Evolutionary conservation across 2,329 filamentous ascomycete species (phyloP).

Genomic region (Ciborinia camelliae): DNA sequence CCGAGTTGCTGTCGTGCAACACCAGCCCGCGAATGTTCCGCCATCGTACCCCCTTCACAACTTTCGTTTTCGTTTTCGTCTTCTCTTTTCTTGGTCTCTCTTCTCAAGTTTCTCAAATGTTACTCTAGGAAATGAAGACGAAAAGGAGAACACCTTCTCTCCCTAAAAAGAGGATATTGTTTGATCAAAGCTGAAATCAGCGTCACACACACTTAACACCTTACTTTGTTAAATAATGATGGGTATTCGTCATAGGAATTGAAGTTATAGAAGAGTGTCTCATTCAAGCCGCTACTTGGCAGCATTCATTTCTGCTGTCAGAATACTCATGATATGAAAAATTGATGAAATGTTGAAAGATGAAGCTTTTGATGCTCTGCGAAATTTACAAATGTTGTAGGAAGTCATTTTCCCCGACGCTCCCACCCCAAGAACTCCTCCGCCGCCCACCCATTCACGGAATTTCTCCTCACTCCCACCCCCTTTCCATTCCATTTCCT

Average conservation of each 20-base stretch:
- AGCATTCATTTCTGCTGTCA: not conserved
- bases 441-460: not conserved
- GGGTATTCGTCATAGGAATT: not conserved
- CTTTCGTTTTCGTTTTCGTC: not conserved
- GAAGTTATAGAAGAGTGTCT: not conserved
- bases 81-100: not conserved
- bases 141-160: not conserved
- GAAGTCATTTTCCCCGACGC: not conserved
- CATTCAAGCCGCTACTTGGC: slow-evolving; percentile 1
- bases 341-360: not conserved
- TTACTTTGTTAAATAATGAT: not conserved
- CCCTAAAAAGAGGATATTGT: not conserved
- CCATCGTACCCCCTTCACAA: not conserved
- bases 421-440: slow-evolving; percentile 4
- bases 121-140: not conserved
- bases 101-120: slow-evolving; percentile 4
- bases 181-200: not conserved
- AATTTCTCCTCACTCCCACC: not conserved
- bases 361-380: not conserved
- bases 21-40: not conserved
- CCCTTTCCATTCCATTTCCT: not conserved
- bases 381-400: not conserved
- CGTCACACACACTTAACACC: not conserved
- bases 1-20: slow-evolving; percentile 4
- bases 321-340: not conserved